These are phyloP conservation scores for Bretschneidera sinensis DNA, from an alignment of 345 rosid genomes.

Conservation along the genomic window DNA sequence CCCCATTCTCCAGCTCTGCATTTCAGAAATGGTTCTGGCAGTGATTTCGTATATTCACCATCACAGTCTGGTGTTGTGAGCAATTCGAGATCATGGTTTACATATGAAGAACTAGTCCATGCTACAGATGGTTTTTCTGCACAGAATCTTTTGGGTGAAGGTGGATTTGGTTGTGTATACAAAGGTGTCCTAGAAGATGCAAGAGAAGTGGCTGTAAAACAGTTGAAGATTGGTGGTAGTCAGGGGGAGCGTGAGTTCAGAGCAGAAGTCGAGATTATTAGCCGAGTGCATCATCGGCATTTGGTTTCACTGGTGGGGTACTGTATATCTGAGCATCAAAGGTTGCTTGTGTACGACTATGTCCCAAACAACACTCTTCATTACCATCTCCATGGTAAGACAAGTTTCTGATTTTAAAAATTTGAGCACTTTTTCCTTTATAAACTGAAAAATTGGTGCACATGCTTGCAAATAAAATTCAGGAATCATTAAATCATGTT, in stretches of 20 bases:
- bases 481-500: not conserved
- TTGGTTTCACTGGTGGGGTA: slow-evolving; percentile 96
- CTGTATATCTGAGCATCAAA: slow-evolving; percentile 75
- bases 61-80: slow-evolving; percentile 66
- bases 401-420: slow-evolving; percentile 9
- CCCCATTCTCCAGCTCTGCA: slow-evolving; percentile 45
- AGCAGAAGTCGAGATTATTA: slow-evolving; percentile 96
- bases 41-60: slow-evolving; percentile 50
- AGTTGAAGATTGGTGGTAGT: slow-evolving; percentile 89
- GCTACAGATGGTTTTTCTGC: slow-evolving; percentile 74
- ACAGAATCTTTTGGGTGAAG: slow-evolving; percentile 87
- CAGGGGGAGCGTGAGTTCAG: slow-evolving; percentile 96
- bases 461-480: not conserved
- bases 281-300: slow-evolving; percentile 96
- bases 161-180: slow-evolving; percentile 97
- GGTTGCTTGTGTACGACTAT: slow-evolving; percentile 89
- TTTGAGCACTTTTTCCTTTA: not conserved
- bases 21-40: slow-evolving; percentile 45
- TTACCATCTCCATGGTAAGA: slow-evolving; percentile 84
- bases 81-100: slow-evolving; percentile 82
- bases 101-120: slow-evolving; percentile 69
- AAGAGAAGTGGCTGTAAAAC: slow-evolving; percentile 91
- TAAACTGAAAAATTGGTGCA: not conserved
- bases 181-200: slow-evolving; percentile 81
- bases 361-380: slow-evolving; percentile 88